These are phyloP conservation scores for Eucalyptus cloeziana DNA, from an alignment of 345 rosid species.

Conservation along the genomic window DNA sequence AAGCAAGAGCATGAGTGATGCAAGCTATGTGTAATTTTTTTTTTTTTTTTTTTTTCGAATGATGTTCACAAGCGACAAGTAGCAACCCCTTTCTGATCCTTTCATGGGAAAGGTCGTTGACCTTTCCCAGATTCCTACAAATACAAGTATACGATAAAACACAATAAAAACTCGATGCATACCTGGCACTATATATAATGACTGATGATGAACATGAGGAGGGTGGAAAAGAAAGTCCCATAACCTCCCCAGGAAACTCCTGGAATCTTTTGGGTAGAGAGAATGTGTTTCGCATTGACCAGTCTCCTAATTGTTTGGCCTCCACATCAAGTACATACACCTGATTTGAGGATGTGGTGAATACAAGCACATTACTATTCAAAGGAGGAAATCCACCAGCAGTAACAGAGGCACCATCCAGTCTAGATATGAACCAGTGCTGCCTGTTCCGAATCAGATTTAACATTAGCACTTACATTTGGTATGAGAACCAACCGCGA, in stretches of 20 bases:
- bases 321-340: constrained; percentile 89
- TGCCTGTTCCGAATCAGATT: constrained; percentile 40
- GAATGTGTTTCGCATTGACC: constrained; percentile 60
- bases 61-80: background rate
- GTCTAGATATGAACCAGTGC: constrained; percentile 90
- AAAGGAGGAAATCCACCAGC: constrained; percentile 87
- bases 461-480: background rate
- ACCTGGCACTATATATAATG: constrained; percentile 89
- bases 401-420: constrained; percentile 85
- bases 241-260: constrained; percentile 96
- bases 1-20: background rate
- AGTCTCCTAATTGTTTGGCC: constrained; percentile 78
- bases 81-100: background rate
- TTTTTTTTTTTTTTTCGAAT: background rate
- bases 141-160: background rate
- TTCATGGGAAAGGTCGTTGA: background rate
- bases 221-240: constrained; percentile 74
- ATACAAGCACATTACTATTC: constrained; percentile 53
- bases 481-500: background rate
- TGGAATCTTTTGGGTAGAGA: constrained; percentile 67
- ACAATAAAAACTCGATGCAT: background rate
- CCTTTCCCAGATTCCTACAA: background rate
- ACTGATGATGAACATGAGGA: constrained; percentile 42
- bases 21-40: background rate
- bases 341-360: constrained; percentile 76